Evolutionary conservation across 345 rosid species (phyloP).

Genomic region (Eucalyptus sp.): DNA sequence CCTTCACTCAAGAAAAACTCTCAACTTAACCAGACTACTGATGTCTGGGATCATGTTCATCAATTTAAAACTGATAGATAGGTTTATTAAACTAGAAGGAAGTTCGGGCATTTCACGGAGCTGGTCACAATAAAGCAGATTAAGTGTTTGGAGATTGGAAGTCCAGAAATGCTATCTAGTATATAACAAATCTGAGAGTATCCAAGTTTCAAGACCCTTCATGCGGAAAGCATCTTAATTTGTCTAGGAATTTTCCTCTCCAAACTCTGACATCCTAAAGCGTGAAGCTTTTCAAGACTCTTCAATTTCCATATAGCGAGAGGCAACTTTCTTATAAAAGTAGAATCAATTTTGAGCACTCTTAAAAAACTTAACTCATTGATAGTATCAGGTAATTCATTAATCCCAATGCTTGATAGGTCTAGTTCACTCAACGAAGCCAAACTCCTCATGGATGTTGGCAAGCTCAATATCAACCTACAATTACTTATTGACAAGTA

Average conservation of each 20-base stretch:
- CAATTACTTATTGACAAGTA: no score
- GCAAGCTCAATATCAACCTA: no score
- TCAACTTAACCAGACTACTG: not conserved
- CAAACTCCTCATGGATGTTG: no score
- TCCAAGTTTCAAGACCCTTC: not conserved
- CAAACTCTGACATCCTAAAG: not conserved
- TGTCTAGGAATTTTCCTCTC: not conserved
- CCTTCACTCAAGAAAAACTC: not conserved
- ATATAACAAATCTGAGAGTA: not conserved
- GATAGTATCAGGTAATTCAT: not conserved
- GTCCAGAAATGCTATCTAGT: not conserved
- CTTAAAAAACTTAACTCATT: not conserved
- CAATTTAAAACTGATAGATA: not conserved
- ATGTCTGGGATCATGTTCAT: accelerated
- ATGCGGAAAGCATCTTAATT: not conserved
- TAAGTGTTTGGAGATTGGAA: not conserved
- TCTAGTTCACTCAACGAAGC: not conserved
- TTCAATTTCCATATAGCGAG: not conserved
- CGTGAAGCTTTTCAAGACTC: not conserved
- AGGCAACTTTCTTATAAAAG: not conserved
- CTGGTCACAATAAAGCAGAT: not conserved
- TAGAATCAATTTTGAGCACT: not conserved
- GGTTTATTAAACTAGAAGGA: not conserved
- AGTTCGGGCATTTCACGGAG: accelerated
- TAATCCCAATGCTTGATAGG: not conserved